Conservation (phyloP, 208 protist species). For the Leishmania tarentolae region DNA sequence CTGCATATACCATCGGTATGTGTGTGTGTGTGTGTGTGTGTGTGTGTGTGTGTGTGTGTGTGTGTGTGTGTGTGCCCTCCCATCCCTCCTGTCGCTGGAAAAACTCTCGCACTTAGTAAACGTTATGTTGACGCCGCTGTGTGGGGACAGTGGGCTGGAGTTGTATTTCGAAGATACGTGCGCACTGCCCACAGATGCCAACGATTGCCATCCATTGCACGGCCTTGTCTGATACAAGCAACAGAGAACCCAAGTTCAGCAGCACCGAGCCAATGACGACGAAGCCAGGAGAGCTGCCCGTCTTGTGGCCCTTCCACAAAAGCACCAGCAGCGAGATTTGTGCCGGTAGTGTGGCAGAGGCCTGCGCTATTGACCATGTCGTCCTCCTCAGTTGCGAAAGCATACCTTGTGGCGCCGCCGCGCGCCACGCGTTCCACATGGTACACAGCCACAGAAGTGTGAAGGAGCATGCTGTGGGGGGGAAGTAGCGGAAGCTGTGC, state of each 20-base stretch:
- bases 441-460: slow-evolving; percentile 49
- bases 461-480: slow-evolving; percentile 41
- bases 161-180: slow-evolving; percentile 48
- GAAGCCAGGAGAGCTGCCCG: slow-evolving; percentile 43
- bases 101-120: not conserved
- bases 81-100: not conserved
- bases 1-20: not conserved
- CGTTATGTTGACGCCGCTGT: slow-evolving; percentile 7
- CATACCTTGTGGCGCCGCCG: slow-evolving; percentile 10
- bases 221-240: slow-evolving; percentile 48
- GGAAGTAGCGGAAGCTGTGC: slow-evolving; percentile 76
- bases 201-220: slow-evolving; percentile 78
- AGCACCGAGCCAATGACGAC: slow-evolving; percentile 43
- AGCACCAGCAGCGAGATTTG: slow-evolving; percentile 24
- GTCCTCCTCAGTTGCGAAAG: slow-evolving; percentile 17
- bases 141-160: slow-evolving; percentile 27
- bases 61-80: not conserved
- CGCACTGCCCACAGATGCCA: slow-evolving; percentile 51
- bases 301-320: slow-evolving; percentile 34
- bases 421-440: slow-evolving; percentile 49
- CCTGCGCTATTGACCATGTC: slow-evolving; percentile 13
- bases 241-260: slow-evolving; percentile 45
- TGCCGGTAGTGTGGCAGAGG: slow-evolving; percentile 21
- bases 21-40: not conserved
- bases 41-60: not conserved